Evolutionary conservation across 768 basidiomycete species (phyloP), one percentile per base, ranked within the genome.

Genomic region (Phanerochaete carnosa): DNA sequence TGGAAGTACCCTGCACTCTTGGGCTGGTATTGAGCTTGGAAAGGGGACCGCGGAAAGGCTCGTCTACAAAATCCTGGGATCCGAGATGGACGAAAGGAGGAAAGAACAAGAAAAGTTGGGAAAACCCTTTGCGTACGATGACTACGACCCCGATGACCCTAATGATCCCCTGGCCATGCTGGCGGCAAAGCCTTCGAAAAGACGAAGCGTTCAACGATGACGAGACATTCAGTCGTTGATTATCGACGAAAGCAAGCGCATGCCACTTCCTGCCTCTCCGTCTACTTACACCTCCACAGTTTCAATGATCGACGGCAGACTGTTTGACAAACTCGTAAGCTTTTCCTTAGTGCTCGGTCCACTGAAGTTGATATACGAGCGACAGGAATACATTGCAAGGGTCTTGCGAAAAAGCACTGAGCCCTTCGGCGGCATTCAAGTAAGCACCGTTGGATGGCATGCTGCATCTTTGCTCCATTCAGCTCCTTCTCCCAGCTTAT

Each of bases 271-370:
- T 28, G 32, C 7, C 23, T n/a, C 5, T 32, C 3, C 3, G n/a
- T 23, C 30, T 6, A 3, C 11, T 35, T 11, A 28, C 22, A 33
- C 19, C 30, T 56, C 25, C 43, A n/a, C n/a, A 56, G 92, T 95
- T 54, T 95, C 94, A 1, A 95, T 96, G 94, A 83, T 96, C 25
- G 91, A 94, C 63, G 92, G 88, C 4, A 66, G 66, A 9, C 73
- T 92, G 2, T 93, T 94, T 64, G 92, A 95, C 71, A 94, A 91
- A 69, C 81, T 95, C 59, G 90, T 88, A 29, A 19, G 22, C 46
- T 53, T 35, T 29, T n/a, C n/a, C n/a, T n/a, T n/a, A n/a, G n/a
- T n/a, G n/a, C n/a, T n/a, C n/a, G n/a, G 16, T 39, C 37, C 37
- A 33, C 30, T 15, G 7, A 52, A 1, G 39, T n/a, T n/a, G n/a